These are phyloP conservation scores for Melocanna baccifera DNA, from an alignment of 176 grass and related monocot species.

Conservation along the genomic window DNA sequence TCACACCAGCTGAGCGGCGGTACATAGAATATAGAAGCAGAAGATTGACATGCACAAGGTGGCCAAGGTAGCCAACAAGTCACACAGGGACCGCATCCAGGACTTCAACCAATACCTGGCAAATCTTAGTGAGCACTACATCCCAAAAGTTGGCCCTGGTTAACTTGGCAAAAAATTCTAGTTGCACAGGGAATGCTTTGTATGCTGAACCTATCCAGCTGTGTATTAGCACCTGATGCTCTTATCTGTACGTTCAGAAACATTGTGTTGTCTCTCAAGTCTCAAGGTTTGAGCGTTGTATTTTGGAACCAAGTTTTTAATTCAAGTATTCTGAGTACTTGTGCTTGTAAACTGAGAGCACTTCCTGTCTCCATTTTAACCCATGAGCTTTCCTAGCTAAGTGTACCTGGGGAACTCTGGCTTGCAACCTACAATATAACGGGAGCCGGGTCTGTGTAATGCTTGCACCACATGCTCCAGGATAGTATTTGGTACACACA, in stretches of 20 bases:
- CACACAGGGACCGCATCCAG: slow-evolving; percentile 72
- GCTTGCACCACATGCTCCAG: not conserved
- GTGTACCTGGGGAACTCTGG: not conserved
- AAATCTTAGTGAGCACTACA: slow-evolving; percentile 95
- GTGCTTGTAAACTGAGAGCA: not conserved
- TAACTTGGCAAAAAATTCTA: slow-evolving; percentile 10
- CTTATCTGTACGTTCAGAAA: not conserved
- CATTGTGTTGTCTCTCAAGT: not conserved
- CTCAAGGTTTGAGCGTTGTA: not conserved
- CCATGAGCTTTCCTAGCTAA: not conserved
- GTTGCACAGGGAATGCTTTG: not conserved
- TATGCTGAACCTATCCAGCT: not conserved
- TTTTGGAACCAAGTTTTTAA: not conserved
- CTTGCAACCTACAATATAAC: not conserved
- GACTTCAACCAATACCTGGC: slow-evolving; percentile 86
- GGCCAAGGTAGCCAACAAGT: slow-evolving; percentile 80
- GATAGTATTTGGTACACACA: not conserved
- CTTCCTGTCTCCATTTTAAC: not conserved
- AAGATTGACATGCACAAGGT: slow-evolving; percentile 59
- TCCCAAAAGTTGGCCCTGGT: slow-evolving; percentile 91
- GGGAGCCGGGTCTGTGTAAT: not conserved
- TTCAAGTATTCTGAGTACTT: not conserved
- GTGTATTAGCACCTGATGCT: not conserved
- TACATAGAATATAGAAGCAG: slow-evolving; percentile 82
- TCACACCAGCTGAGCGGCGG: slow-evolving; percentile 71